These are phyloP conservation scores for Globisporangium ultimum DNA, from an alignment of 352 stramenopile species.

Conservation along the genomic window DNA sequence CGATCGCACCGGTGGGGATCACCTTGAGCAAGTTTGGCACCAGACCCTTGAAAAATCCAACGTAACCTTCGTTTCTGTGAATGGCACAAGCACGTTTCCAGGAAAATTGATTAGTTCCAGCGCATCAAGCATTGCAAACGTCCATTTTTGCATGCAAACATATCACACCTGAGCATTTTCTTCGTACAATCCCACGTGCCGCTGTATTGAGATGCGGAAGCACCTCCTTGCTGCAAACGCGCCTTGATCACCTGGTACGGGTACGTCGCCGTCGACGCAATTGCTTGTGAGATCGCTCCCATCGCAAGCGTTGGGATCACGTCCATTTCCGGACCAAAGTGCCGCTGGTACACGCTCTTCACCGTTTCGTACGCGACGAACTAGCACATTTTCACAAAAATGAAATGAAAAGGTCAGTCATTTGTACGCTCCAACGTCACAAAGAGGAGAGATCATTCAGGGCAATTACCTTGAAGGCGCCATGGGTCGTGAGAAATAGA, in stretches of 20 bases:
- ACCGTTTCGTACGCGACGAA: slow-evolving; percentile 82
- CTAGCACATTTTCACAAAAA: slow-evolving; percentile 13
- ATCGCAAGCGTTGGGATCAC: slow-evolving; percentile 69
- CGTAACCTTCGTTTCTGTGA: slow-evolving; percentile 84
- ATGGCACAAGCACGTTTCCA: background rate
- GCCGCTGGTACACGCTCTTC: slow-evolving; percentile 59
- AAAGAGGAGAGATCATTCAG: no score
- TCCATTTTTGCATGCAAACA: no score
- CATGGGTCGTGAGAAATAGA: slow-evolving; percentile 95
- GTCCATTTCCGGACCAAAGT: slow-evolving; percentile 67
- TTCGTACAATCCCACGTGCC: slow-evolving; percentile 88
- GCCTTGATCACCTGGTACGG: slow-evolving; percentile 97
- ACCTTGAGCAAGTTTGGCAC: slow-evolving; percentile 95
- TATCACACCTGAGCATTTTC: slow-evolving; percentile 74
- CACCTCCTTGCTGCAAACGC: slow-evolving; percentile 91
- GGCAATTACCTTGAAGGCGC: slow-evolving; percentile 88
- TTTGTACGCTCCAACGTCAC: background rate
- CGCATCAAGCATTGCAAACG: no score
- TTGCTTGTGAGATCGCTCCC: slow-evolving; percentile 75
- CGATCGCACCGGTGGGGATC: slow-evolving; percentile 95
- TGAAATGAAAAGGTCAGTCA: background rate
- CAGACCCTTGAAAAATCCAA: slow-evolving; percentile 95
- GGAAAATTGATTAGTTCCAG: no score
- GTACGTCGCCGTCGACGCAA: slow-evolving; percentile 89
- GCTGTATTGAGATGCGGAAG: slow-evolving; percentile 78